Percentiles rank a stretch among this genome's conserved stretches.
Conservation (phyloP, 352 stramenopile species). For the Globisporangium canariense region DNA sequence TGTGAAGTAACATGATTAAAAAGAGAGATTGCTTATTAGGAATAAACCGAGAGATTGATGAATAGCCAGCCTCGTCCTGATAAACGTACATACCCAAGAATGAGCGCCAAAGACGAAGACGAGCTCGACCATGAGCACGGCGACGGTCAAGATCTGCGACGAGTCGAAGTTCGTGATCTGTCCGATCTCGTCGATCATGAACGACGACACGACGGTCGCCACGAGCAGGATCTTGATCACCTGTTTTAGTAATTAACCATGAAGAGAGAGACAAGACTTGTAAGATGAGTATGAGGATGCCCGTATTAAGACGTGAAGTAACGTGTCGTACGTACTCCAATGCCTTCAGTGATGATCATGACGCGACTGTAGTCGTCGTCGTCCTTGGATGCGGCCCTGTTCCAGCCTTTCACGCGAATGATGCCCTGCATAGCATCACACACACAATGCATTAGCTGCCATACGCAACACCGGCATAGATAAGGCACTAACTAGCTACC, state of each 20-base stretch:
- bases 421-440: conserved; percentile 41
- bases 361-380: conserved; percentile 84
- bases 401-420: conserved; percentile 81
- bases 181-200: conserved; percentile 81
- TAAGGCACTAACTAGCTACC: too few species aligned
- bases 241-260: conserved; percentile 15
- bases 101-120: conserved; percentile 77
- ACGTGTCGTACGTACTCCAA: conserved; percentile 36
- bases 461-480: background rate
- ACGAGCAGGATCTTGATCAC: conserved; percentile 83
- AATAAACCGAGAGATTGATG: too few species aligned
- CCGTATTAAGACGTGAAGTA: background rate
- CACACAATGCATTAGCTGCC: background rate
- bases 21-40: too few species aligned
- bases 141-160: conserved; percentile 71
- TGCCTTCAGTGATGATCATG: conserved; percentile 86
- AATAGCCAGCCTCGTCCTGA: background rate
- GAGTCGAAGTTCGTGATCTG: conserved; percentile 79
- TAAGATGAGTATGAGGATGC: background rate
- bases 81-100: conserved; percentile 54
- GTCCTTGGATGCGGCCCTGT: conserved; percentile 53
- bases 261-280: too few species aligned
- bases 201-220: conserved; percentile 77
- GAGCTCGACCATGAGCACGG: conserved; percentile 76
- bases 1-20: background rate